Conservation (phyloP, 1,139 yeast species). For the Petasospora rhodanensis region DNA sequence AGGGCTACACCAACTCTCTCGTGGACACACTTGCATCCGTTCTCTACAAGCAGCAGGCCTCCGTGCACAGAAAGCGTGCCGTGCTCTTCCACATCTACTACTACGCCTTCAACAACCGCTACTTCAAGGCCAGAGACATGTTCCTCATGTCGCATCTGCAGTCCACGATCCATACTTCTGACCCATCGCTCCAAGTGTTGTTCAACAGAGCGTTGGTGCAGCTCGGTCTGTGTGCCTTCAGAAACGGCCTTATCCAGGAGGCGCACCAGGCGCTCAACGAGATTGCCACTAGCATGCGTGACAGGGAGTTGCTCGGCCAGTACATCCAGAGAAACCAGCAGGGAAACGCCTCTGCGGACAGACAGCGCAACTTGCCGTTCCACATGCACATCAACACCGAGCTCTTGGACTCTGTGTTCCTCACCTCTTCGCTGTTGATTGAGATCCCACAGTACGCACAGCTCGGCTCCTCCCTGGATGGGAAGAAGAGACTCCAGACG, state of each 20-base stretch:
- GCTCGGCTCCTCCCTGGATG: slow-evolving; percentile 41
- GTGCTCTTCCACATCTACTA: slow-evolving; percentile 83
- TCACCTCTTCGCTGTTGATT: slow-evolving; percentile 83
- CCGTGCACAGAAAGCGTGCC: slow-evolving; percentile 75
- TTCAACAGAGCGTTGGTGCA: slow-evolving; percentile 96
- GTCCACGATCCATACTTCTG: slow-evolving; percentile 76
- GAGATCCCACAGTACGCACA: slow-evolving; percentile 89
- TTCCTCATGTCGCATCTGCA: slow-evolving; percentile 82
- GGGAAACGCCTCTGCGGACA: slow-evolving; percentile 40
- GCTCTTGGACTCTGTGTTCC: slow-evolving; percentile 88
- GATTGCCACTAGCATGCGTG: slow-evolving; percentile 79
- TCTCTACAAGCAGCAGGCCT: slow-evolving; percentile 61
- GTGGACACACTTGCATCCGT: slow-evolving; percentile 62
- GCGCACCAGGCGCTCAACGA: slow-evolving; percentile 86
- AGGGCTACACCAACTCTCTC: slow-evolving; percentile 45
- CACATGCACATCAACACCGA: slow-evolving; percentile 98
- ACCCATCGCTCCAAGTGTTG: slow-evolving; percentile 80
- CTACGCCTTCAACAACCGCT: slow-evolving; percentile 83
- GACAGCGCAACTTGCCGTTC: slow-evolving; percentile 88
- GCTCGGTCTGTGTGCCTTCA: slow-evolving; percentile 93
- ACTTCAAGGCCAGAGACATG: slow-evolving; percentile 81
- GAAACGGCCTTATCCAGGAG: slow-evolving; percentile 81
- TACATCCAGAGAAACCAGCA: slow-evolving; percentile 71
- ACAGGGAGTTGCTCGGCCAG: slow-evolving; percentile 93
- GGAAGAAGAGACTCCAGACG: slow-evolving; percentile 62